Conservation (phyloP, 306 rosid genomes). For the Fragaria nilgerrensis region DNA sequence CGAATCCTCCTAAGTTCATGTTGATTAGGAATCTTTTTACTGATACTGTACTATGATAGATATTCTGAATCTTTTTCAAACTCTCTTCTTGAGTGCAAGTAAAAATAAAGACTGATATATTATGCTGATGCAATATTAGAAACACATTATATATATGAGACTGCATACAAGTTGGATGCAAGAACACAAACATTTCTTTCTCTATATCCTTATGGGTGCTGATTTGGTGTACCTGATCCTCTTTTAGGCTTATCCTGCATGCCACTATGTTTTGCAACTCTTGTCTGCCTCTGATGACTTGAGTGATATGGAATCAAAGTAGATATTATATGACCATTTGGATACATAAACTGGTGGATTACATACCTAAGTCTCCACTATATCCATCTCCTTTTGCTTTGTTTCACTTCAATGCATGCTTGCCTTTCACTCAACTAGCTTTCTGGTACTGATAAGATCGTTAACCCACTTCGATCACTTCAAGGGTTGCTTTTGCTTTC, state of each 20-base stretch:
- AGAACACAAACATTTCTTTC: background rate
- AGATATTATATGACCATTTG: constrained; percentile 18
- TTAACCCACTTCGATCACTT: background rate
- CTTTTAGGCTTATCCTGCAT: constrained; percentile 1
- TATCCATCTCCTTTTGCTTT: background rate
- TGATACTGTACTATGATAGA: background rate
- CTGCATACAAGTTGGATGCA: background rate
- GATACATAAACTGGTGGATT: constrained; percentile 44
- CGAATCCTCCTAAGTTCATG: no score
- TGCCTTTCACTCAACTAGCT: background rate
- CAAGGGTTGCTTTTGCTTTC: constrained; percentile 1
- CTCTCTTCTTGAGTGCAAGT: background rate
- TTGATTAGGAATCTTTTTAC: no score
- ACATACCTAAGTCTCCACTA: constrained; percentile 27
- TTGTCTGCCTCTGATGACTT: constrained; percentile 15
- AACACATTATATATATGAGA: background rate
- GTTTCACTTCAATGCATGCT: background rate
- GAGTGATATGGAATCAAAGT: background rate
- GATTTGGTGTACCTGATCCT: background rate
- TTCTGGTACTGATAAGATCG: constrained; percentile 18
- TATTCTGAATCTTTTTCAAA: background rate
- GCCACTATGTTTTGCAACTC: constrained; percentile 16
- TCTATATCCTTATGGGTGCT: background rate
- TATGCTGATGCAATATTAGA: background rate
- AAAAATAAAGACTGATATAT: background rate